Evolutionary conservation across 805 yeast species (phyloP), one percentile per base, ranked within the genome.

Genomic region (Metschnikowia shivogae): DNA sequence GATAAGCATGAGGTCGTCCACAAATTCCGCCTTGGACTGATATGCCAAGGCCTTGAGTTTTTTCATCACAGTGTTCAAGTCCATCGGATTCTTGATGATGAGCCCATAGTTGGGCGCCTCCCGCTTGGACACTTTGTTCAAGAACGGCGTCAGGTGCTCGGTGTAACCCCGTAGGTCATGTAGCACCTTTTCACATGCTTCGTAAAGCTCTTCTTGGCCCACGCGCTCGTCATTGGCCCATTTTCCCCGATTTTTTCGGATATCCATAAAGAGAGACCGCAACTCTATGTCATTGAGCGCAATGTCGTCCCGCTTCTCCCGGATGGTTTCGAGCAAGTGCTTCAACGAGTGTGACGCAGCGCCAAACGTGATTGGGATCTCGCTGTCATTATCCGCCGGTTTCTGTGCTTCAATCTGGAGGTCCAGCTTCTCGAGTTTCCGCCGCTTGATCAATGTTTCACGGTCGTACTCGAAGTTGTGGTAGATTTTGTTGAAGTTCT

Each of bases 21-120:
- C 96, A 72, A 93, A 93, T 53, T 86, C 95, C 49, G 81, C 76
- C 58, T 93, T 93, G 34, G 89, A 86, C 49, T 76, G 78, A 64
- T 93, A 93, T 55, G 87, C 92, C 49, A 87, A 81, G 5, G 76
- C 71, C 59, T 89, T 89, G 57, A 95, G 68, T 62, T 92, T 93
- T 59, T 89, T 90, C 81, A 89, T 74, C 11, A 95, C 96, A 0
- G 97, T 92, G 59, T 89, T 90, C 54, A 93, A 72, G 60, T 93
- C 99, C 99, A 93, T 93, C 19, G 99, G 98, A 46, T 79, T 80
- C 56, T 89, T 90, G 57, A 93, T 92, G 34, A 93, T 76, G 45
- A 84, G 83, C 53, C 89, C 89, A 65, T 93, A 93, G 61, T 93
- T 93, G 6, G 99, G 99, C 0, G 99, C 99, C 58, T 93, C 99